Evolutionary conservation across 805 yeast genomes (phyloP), one percentile per base, ranked within the genome.

Genomic region (Candida adriatica): DNA sequence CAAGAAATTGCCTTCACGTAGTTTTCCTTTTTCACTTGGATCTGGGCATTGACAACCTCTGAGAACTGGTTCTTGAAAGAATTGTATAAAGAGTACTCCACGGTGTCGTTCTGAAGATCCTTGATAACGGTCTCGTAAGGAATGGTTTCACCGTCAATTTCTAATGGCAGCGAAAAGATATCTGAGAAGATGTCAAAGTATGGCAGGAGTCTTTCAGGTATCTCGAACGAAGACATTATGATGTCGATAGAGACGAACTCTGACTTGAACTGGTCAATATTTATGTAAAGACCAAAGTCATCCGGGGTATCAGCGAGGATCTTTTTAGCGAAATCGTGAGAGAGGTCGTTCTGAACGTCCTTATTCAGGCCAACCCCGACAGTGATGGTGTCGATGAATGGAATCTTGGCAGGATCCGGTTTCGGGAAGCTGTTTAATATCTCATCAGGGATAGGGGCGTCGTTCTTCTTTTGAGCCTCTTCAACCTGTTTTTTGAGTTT

Each of bases 111-210:
- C 48, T 85, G 82, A 25, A 87, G 54, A 17, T 70, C 66, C 13
- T 79, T 64, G 6, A 86, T 78, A n/a, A 87, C 95, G 27, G 77
- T 70, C 34, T 87, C 94, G 49, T 69, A 83, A 1, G 83, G 71
- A 14, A 78, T 60, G 11, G 64, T 53, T 3, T 66, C 50, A 2
- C 87, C 90, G 46, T 74, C 79, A 8, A 70, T 60, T 27, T 62
- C 61, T 58, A 90, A 64, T 2, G 96, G 92, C 51, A 84, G 61
- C 0, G 85, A 62, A 48, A 84, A 82, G 7, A 88, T 54, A 29
- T 79, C 83, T 34, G 72, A 73, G 36, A 78, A 64, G 8, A 88
- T 51, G 14, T 77, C 75, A 41, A 84, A 63, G 37, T 80, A 78
- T 3, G 83, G 80, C 32, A 87, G 60, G 11, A 79, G 59, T 2